Percentiles rank a stretch among this genome's conserved stretches.
Conservation (phyloP, 2,329 filamentous ascomycete genomes). For the Penicillium verrucosum region DNA sequence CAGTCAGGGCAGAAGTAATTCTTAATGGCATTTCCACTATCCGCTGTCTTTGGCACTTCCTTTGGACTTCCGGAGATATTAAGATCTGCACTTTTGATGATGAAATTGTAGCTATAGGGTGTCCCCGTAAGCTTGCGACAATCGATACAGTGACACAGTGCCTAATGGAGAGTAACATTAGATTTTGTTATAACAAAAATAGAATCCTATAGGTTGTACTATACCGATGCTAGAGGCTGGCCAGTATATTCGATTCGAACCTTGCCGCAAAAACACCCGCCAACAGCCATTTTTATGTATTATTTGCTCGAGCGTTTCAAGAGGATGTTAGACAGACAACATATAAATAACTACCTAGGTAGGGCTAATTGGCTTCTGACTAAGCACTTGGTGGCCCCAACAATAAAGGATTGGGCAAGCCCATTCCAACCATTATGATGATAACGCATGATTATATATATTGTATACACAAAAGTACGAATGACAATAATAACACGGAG, state of each 20-base stretch:
- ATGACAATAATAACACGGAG: neutral
- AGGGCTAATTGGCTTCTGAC: neutral
- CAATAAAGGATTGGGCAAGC: neutral
- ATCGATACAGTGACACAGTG: constrained; percentile 39
- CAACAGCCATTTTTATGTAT: constrained; percentile 27
- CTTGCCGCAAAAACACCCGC: constrained; percentile 38
- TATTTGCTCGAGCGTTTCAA: neutral
- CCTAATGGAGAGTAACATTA: constrained; percentile 21
- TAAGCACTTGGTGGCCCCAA: neutral
- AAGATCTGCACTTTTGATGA: constrained; percentile 30
- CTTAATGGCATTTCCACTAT: constrained; percentile 36
- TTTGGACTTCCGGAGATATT: constrained; percentile 34
- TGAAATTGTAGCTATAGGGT: constrained; percentile 30
- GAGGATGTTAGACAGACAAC: neutral
- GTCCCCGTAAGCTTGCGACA: constrained; percentile 39
- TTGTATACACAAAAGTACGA: neutral
- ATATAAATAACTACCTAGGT: neutral
- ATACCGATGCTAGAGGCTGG: constrained; percentile 29
- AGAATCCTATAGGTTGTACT: constrained; percentile 11
- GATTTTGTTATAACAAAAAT: neutral
- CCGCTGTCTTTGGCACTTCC: constrained; percentile 34
- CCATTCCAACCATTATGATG: neutral
- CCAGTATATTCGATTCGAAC: constrained; percentile 34
- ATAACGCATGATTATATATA: neutral
- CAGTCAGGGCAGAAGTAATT: constrained; percentile 40